These are phyloP conservation scores for Podospora didyma DNA, from an alignment of 495 filamentous ascomycete species.

Conservation along the genomic window DNA sequence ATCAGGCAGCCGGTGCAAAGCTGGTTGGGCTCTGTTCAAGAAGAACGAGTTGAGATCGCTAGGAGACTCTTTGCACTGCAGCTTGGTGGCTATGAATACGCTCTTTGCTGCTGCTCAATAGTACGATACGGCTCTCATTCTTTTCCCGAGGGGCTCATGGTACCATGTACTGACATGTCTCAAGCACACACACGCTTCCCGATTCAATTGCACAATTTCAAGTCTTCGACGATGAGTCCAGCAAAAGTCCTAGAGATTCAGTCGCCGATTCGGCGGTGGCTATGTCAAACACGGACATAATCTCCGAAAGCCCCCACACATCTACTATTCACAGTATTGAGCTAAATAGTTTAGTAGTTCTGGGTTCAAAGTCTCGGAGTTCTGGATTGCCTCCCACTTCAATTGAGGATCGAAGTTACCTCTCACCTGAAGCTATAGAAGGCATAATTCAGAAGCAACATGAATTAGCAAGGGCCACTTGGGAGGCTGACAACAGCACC, in stretches of 20 bases:
- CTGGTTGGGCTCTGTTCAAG: conserved; percentile 9
- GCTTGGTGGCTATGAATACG: conserved; percentile 4
- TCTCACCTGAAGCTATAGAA: neutral
- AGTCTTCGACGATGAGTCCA: neutral
- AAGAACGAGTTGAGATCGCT: conserved; percentile 1
- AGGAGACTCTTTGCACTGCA: conserved; percentile 6
- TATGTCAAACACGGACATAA: neutral
- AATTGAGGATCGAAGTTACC: neutral
- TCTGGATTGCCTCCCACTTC: neutral
- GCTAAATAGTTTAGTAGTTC: neutral
- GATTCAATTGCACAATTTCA: neutral
- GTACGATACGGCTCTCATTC: neutral
- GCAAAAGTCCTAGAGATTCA: neutral
- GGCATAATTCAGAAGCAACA: neutral
- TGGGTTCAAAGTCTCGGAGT: neutral
- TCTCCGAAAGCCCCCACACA: neutral
- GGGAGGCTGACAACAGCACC: conserved; percentile 35
- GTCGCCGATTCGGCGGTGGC: neutral
- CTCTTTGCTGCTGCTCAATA: neutral
- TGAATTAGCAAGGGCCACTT: neutral
- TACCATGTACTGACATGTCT: neutral
- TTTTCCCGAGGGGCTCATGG: neutral
- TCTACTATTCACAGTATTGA: neutral
- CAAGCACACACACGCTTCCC: neutral
- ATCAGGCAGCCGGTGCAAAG: conserved; percentile 1